phyloP scores from a whole-genome alignment of 495 filamentous ascomycete genomes.

The Cercophora scortea region DNA sequence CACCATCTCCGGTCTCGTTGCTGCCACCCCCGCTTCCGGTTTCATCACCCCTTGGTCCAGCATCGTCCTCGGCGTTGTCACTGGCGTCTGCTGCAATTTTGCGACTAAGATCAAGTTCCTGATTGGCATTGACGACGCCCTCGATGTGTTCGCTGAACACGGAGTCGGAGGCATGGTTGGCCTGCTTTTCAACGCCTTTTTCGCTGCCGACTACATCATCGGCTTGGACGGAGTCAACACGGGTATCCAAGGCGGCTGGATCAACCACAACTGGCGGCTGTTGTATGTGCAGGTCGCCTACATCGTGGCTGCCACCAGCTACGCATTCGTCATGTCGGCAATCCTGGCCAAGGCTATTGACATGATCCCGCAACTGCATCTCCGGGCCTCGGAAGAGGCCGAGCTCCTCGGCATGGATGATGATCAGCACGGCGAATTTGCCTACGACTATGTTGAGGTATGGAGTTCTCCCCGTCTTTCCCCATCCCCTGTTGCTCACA shows the following conservation, averaged over 20 bases:
- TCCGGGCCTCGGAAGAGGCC: slow-evolving; percentile 91
- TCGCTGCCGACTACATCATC: slow-evolving; percentile 82
- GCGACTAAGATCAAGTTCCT: slow-evolving; percentile 96
- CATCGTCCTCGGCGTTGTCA: slow-evolving; percentile 74
- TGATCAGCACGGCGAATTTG: slow-evolving; percentile 97
- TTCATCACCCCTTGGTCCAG: slow-evolving; percentile 87
- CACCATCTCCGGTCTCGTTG: slow-evolving; percentile 81
- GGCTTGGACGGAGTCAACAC: slow-evolving; percentile 91
- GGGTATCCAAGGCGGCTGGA: slow-evolving; percentile 67
- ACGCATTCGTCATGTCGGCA: slow-evolving; percentile 77
- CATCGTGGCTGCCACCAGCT: slow-evolving; percentile 64
- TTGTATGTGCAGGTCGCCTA: slow-evolving; percentile 91
- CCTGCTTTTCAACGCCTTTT: slow-evolving; percentile 85
- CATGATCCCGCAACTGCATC: slow-evolving; percentile 78
- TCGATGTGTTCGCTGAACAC: slow-evolving; percentile 99
- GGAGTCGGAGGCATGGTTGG: slow-evolving; percentile 90
- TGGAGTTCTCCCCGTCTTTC: neutral
- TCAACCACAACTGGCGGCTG: slow-evolving; percentile 82
- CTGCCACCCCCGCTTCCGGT: slow-evolving; percentile 82
- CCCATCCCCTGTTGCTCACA: neutral
- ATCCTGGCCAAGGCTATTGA: slow-evolving; percentile 81
- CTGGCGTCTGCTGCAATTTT: slow-evolving; percentile 87
- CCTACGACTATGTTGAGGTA: slow-evolving; percentile 94
- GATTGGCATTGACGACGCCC: slow-evolving; percentile 87
- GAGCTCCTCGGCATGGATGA: slow-evolving; percentile 98